phyloP scores from a whole-genome alignment of 164 flowering plant species.

The Macadamia tetraphylla region DNA sequence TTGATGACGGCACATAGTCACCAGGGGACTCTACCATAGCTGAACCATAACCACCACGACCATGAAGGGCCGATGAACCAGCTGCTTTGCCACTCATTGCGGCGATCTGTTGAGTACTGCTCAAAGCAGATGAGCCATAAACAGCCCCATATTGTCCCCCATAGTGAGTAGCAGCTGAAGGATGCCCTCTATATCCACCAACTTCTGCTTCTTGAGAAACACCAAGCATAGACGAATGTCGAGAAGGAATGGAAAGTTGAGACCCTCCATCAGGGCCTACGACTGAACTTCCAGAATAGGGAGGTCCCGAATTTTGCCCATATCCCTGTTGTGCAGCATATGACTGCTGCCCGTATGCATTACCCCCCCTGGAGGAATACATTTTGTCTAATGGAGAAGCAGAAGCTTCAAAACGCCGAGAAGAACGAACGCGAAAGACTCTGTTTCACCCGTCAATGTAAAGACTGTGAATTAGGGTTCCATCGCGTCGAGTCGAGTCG shows the following conservation, averaged over 20 bases:
- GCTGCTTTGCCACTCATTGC: conserved; percentile 46
- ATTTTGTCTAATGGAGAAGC: conserved; percentile 11
- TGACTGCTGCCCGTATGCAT: conserved; percentile 64
- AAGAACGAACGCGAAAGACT: too few species aligned
- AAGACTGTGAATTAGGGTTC: too few species aligned
- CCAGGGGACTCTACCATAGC: conserved; percentile 50
- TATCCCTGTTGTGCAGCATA: conserved; percentile 64
- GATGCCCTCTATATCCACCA: conserved; percentile 56
- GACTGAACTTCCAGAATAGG: conserved; percentile 43
- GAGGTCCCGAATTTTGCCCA: conserved; percentile 50
- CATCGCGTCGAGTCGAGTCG: too few species aligned
- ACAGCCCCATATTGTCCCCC: conserved; percentile 74
- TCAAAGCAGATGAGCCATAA: conserved; percentile 56
- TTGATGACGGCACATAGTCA: conserved; percentile 60
- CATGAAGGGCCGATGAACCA: conserved; percentile 55
- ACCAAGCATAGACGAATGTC: conserved; percentile 51
- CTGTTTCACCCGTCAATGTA: too few species aligned
- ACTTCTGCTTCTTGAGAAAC: conserved; percentile 58
- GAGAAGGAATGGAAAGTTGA: conserved; percentile 41
- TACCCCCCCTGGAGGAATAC: conserved; percentile 55
- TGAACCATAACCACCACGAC: conserved; percentile 56
- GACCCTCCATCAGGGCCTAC: conserved; percentile 48
- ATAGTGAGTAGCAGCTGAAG: conserved; percentile 50
- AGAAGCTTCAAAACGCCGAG: background rate
- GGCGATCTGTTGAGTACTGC: conserved; percentile 51